Evolutionary conservation across 345 rosid genomes (phyloP), one percentile per base, ranked within the genome.

Genomic region (Lumnitzera littorea): DNA sequence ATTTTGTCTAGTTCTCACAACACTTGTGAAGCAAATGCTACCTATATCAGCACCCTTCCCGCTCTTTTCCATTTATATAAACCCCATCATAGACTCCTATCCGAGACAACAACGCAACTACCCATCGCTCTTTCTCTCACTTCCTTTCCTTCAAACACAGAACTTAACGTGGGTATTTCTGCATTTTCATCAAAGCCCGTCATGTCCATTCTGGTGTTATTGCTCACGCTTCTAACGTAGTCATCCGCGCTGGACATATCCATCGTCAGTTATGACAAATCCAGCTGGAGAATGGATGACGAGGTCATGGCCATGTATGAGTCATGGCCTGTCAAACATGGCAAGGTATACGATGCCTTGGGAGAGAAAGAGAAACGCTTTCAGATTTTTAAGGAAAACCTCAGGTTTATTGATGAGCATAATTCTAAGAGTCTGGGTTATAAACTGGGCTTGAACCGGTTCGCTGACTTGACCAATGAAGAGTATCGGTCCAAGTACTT

Each of bases 401-500:
- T 94, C 48, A 73, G 77, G 67, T 94, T 81, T 69, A 80, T 94
- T 61, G 95, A 94, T 31, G 80, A 83, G 50, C 96, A 87, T 62
- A 90, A 90, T 78, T 67, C 75, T 20, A 74, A 65, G 71, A 68
- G 77, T 73, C 84, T 65, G 72, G 68, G 82, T 17, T 90, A 77
- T 56, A 70, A 51, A 62, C 74, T 94, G 27, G 96, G 97, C 36
- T 65, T 94, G 72, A 94, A 75, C 82, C 83, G 81, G 72, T 90
- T 90, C 51, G 96, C 95, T 31, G 99, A 94, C 77, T 70, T 94
- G 63, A 84, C 91, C 63, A 90, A 90, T 70, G 95, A 88, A 53
- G 99, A 94, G 85, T 94, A 84, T 83, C 83, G 89, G 60, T 70
- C 88, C 52, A 71, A 20, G 63, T 86, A 78, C 51, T 67, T 90